phyloP scores from a whole-genome alignment of 129 eudicot species.

The Dittrichia graveolens region DNA sequence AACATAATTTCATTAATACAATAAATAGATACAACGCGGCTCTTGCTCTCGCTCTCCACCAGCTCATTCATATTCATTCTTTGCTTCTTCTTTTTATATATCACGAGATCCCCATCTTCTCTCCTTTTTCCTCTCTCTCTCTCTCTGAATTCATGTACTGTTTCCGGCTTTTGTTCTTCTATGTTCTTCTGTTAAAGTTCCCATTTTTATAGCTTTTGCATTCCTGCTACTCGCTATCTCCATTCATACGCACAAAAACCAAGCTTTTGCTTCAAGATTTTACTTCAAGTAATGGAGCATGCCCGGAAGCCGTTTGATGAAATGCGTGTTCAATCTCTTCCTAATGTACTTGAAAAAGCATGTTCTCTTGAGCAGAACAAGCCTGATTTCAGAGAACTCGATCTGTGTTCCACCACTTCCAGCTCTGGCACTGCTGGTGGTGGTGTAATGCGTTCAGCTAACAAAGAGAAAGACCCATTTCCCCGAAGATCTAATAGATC shows the following conservation, averaged over 20 bases:
- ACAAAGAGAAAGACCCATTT: conserved; percentile 23
- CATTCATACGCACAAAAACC: neutral
- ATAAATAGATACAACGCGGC: conserved; percentile 23
- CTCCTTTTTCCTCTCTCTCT: conserved; percentile 13
- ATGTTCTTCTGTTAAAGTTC: conserved; percentile 11
- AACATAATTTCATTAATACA: conserved; percentile 21
- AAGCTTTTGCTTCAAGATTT: conserved; percentile 11
- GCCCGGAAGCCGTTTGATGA: conserved; percentile 41
- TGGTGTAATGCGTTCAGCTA: conserved; percentile 1
- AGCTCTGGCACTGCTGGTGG: too few species aligned
- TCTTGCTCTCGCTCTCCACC: conserved; percentile 32
- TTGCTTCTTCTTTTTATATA: conserved; percentile 37
- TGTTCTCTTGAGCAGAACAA: conserved; percentile 43
- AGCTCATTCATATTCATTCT: conserved; percentile 44
- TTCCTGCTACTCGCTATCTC: neutral
- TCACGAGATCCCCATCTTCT: conserved; percentile 64
- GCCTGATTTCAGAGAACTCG: conserved; percentile 58
- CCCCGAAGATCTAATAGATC: conserved; percentile 36
- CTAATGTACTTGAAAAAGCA: conserved; percentile 27
- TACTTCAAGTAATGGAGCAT: conserved; percentile 36
- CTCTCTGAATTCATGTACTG: conserved; percentile 30
- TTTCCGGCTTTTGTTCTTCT: conserved; percentile 19
- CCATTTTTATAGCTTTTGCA: conserved; percentile 11
- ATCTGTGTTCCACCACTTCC: conserved; percentile 34
- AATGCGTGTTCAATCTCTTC: conserved; percentile 24